Evolutionary conservation across 768 basidiomycete species (phyloP).

Genomic region (Dentipellis fragilis): DNA sequence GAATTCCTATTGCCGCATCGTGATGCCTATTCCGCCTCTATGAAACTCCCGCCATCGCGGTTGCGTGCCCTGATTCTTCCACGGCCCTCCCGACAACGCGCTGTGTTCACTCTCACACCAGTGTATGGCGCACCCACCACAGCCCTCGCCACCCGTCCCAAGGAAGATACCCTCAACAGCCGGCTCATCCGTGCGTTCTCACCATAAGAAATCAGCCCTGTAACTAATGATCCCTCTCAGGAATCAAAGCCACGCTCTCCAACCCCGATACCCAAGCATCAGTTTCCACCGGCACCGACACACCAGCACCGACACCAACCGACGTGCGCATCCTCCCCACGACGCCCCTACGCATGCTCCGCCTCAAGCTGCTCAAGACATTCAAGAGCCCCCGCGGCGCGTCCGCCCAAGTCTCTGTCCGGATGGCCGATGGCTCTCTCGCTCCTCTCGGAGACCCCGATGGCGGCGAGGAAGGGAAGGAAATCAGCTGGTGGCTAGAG

Average conservation of each 20-base stretch:
- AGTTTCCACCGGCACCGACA: background rate
- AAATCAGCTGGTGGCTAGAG: conserved; percentile 65
- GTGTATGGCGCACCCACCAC: conserved; percentile 45
- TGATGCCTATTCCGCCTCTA: too few relatives aligned
- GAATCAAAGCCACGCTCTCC: conserved; percentile 9
- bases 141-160: conserved; percentile 18
- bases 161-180: conserved; percentile 42
- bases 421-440: conserved; percentile 38
- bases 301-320: too few relatives aligned
- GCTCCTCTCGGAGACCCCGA: conserved; percentile 27
- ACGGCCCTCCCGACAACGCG: background rate
- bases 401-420: conserved; percentile 41
- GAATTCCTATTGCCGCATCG: too few relatives aligned
- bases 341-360: conserved; percentile 57
- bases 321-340: conserved; percentile 51
- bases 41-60: too few relatives aligned
- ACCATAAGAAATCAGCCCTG: background rate
- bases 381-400: conserved; percentile 21
- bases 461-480: conserved; percentile 31
- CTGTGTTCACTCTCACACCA: conserved; percentile 17
- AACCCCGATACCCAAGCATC: conserved; percentile 1
- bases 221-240: conserved; percentile 2
- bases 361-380: conserved; percentile 41
- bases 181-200: conserved; percentile 46
- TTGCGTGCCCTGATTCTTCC: too few relatives aligned